Conservation (phyloP, 371 early-diverging fungal genomes). For the Mortierella sp. region DNA sequence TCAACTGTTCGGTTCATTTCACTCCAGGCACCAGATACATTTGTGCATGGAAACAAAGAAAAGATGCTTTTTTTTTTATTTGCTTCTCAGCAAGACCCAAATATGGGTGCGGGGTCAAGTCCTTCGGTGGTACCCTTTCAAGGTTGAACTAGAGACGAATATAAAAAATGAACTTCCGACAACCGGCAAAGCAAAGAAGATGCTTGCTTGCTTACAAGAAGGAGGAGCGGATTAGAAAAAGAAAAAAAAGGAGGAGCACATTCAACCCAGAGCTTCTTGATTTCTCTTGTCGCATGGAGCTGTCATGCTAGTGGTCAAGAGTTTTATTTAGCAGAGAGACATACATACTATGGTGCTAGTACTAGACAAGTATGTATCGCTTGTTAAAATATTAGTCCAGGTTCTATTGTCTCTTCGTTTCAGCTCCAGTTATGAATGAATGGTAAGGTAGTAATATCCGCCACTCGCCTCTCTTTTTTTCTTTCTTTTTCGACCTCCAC, state of each 20-base stretch:
- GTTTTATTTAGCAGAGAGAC: no score
- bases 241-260: not conserved
- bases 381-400: not conserved
- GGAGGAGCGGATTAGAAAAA: not conserved
- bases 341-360: no score
- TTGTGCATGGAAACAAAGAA: not conserved
- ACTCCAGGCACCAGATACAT: not conserved
- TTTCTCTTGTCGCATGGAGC: conserved; percentile 10
- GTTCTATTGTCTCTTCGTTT: not conserved
- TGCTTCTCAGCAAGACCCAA: not conserved
- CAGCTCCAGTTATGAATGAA: not conserved
- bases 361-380: no score
- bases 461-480: not conserved
- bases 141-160: not conserved
- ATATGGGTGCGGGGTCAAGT: not conserved
- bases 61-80: not conserved
- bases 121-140: not conserved
- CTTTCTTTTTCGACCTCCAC: not conserved
- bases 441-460: not conserved
- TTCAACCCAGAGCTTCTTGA: not conserved
- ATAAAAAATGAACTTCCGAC: not conserved
- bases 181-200: not conserved
- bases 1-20: not conserved
- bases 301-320: not conserved
- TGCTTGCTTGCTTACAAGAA: not conserved